These are phyloP conservation scores for Penicillium arizonense DNA, from an alignment of 495 filamentous ascomycete species.

Conservation along the genomic window DNA sequence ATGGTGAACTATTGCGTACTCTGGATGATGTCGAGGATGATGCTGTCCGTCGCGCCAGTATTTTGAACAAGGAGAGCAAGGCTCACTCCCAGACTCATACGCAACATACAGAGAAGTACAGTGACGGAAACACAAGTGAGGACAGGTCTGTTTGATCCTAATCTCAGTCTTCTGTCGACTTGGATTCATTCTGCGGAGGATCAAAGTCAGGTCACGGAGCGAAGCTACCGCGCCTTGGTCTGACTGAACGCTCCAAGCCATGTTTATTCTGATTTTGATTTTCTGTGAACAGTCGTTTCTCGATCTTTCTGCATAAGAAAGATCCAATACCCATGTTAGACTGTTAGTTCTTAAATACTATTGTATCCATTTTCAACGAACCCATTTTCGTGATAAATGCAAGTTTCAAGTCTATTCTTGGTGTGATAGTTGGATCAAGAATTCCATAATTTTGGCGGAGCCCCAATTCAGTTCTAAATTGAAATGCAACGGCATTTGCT, in stretches of 20 bases:
- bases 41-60: constrained; percentile 34
- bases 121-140: constrained; percentile 29
- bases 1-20: constrained; percentile 58
- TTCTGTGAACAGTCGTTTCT: background rate
- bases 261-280: constrained; percentile 4
- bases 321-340: constrained; percentile 18
- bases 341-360: background rate
- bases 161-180: too few species aligned
- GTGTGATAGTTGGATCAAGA: too few species aligned
- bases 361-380: too few species aligned
- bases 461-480: too few species aligned
- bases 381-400: too few species aligned
- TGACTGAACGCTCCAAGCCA: background rate
- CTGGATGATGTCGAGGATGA: constrained; percentile 37
- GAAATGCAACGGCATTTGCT: too few species aligned
- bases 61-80: constrained; percentile 20
- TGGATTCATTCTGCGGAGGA: too few species aligned
- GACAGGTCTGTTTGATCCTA: constrained; percentile 17
- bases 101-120: constrained; percentile 29
- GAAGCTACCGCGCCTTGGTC: too few species aligned
- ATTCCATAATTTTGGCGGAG: too few species aligned
- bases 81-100: constrained; percentile 5
- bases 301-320: background rate
- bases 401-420: too few species aligned
- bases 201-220: too few species aligned